These are phyloP conservation scores for Blastocystis sp. DNA, from an alignment of 352 stramenopile genomes.

Conservation along the genomic window DNA sequence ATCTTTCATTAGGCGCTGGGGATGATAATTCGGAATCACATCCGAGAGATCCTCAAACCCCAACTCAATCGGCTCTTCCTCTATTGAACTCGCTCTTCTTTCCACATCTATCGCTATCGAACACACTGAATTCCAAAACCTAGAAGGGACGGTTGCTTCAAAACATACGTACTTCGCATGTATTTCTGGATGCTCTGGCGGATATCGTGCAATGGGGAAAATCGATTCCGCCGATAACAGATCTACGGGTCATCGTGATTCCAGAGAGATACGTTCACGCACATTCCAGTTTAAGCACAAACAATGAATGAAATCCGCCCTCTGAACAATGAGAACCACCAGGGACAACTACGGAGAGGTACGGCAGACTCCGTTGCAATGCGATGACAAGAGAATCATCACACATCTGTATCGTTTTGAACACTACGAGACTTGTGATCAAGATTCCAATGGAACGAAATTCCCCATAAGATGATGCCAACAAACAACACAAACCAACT, in stretches of 20 bases:
- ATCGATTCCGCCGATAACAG: neutral
- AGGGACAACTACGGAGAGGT: too few species aligned
- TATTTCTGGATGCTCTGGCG: neutral
- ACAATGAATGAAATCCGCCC: neutral
- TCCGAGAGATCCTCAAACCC: neutral
- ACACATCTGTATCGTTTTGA: neutral
- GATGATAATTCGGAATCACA: neutral
- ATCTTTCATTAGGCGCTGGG: neutral
- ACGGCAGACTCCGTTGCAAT: too few species aligned
- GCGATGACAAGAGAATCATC: too few species aligned
- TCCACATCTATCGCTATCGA: neutral
- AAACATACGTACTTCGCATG: neutral
- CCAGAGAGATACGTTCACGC: neutral
- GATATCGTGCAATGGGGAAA: neutral
- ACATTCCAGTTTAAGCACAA: neutral
- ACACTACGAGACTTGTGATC: neutral
- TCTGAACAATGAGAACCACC: too few species aligned
- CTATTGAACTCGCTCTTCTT: neutral
- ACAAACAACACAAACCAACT: neutral
- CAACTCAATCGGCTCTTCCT: neutral
- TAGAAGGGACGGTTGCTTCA: neutral
- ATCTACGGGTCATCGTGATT: neutral
- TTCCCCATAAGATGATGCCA: neutral
- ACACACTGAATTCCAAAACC: slow-evolving; percentile 21
- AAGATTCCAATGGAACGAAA: neutral